A percentile compares a stretch with the other conserved stretches of the same genome.
These are phyloP conservation scores for Sphaerulina musiva DNA, from an alignment of 2,329 filamentous ascomycete species.

Conservation along the genomic window DNA sequence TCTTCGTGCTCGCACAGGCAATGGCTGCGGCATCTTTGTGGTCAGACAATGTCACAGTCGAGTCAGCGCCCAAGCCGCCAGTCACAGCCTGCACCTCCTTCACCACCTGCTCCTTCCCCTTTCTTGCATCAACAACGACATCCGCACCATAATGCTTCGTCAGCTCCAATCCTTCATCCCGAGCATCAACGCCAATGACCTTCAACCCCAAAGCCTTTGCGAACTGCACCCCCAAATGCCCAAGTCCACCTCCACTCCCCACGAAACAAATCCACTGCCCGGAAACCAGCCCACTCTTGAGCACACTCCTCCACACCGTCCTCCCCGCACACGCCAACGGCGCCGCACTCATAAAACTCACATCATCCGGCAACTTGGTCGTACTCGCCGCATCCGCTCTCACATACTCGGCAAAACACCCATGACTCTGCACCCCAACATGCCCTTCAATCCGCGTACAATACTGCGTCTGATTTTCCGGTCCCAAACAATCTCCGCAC, in stretches of 20 bases:
- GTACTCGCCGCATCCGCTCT: conserved; percentile 45
- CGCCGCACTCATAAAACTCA: conserved; percentile 48
- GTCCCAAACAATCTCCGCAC: conserved; percentile 49
- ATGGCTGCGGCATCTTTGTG: conserved; percentile 45
- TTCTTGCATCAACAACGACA: conserved; percentile 47
- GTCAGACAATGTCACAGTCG: conserved; percentile 51
- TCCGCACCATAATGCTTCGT: conserved; percentile 46
- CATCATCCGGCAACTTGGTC: conserved; percentile 43
- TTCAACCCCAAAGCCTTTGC: conserved; percentile 47
- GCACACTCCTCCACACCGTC: conserved; percentile 46
- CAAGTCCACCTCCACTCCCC: conserved; percentile 48
- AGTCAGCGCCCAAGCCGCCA: conserved; percentile 46
- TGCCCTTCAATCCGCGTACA: conserved; percentile 43
- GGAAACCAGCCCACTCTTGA: conserved; percentile 37
- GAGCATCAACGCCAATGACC: conserved; percentile 50
- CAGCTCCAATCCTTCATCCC: conserved; percentile 49
- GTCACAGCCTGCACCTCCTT: conserved; percentile 45
- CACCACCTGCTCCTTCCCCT: conserved; percentile 44
- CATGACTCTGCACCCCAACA: conserved; percentile 48
- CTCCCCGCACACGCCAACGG: conserved; percentile 53
- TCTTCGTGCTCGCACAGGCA: conserved; percentile 51
- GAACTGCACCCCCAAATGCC: conserved; percentile 49
- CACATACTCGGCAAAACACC: conserved; percentile 54
- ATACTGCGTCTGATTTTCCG: conserved; percentile 49
- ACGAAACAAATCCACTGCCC: conserved; percentile 41